A percentile compares a stretch with the other conserved stretches of the same genome.
Evolutionary conservation across 768 basidiomycete genomes (phyloP).

Genomic region (Phanerodontia chrysosporium): DNA sequence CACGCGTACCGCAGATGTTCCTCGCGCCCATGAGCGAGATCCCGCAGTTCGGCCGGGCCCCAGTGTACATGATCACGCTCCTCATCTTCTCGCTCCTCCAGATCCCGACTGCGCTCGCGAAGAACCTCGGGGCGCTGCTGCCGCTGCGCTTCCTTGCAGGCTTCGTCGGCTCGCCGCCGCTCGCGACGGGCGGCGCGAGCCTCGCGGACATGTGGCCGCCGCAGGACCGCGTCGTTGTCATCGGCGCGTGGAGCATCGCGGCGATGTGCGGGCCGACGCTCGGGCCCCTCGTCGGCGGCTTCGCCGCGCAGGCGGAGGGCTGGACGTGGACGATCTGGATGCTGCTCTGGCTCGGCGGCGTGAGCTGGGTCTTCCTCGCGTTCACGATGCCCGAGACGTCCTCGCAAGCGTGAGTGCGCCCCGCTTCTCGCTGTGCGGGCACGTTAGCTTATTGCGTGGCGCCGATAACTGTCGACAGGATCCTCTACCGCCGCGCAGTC

Average conservation of each 20-base stretch:
- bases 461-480: conserved; percentile 15
- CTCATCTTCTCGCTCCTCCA: conserved; percentile 29
- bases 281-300: conserved; percentile 31
- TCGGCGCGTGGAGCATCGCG: conserved; percentile 23
- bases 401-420: conserved; percentile 5
- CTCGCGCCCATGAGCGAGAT: conserved; percentile 29
- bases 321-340: conserved; percentile 34
- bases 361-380: conserved; percentile 24
- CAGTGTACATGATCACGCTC: conserved; percentile 29
- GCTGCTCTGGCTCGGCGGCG: conserved; percentile 29
- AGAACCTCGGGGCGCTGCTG: conserved; percentile 28
- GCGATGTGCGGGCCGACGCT: conserved; percentile 25
- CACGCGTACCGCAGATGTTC: neutral
- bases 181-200: conserved; percentile 29
- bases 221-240: conserved; percentile 21
- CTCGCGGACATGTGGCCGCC: conserved; percentile 22
- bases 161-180: conserved; percentile 29
- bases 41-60: conserved; percentile 28
- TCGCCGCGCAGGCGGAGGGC: conserved; percentile 27
- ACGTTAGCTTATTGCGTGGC: neutral
- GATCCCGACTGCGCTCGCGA: conserved; percentile 29
- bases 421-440: neutral
- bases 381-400: conserved; percentile 30
- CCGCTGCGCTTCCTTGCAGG: conserved; percentile 32
- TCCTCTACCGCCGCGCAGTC: conserved; percentile 29